Conservation (phyloP, 2,329 filamentous ascomycete species). For the Byssoonygena ceratinophila region DNA sequence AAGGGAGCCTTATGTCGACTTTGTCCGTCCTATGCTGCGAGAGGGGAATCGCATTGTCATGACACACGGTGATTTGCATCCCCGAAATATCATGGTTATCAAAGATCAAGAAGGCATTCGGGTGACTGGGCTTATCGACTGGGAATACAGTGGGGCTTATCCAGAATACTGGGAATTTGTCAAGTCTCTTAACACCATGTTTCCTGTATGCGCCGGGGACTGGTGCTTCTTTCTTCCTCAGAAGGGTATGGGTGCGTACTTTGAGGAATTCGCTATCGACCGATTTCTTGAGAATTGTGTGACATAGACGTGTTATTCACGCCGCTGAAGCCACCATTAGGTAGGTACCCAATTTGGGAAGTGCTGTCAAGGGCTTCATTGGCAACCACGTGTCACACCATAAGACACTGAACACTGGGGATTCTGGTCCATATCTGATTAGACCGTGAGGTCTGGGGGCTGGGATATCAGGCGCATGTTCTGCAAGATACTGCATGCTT, state of each 20-base stretch:
- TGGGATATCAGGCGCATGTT: constrained; percentile 21
- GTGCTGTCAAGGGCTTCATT: too few species aligned
- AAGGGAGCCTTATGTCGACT: constrained; percentile 11
- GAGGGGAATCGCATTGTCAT: constrained; percentile 14
- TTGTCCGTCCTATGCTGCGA: constrained; percentile 2
- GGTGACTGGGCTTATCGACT: constrained; percentile 20
- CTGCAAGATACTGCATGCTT: constrained; percentile 14
- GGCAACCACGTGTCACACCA: too few species aligned
- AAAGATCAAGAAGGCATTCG: constrained; percentile 10
- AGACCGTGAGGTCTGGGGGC: constrained; percentile 23
- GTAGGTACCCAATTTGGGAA: too few species aligned
- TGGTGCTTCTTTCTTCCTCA: constrained; percentile 14
- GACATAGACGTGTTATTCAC: too few species aligned
- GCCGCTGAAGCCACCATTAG: too few species aligned
- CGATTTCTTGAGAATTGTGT: constrained; percentile 13
- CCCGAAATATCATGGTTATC: constrained; percentile 20
- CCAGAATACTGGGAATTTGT: constrained; percentile 21
- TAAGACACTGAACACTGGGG: too few species aligned
- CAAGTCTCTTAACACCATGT: constrained; percentile 14
- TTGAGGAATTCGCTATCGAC: constrained; percentile 13
- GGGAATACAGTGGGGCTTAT: constrained; percentile 20
- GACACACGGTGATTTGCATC: too few species aligned
- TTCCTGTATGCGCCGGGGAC: constrained; percentile 9
- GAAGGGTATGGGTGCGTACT: constrained; percentile 13
- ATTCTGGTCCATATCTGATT: constrained; percentile 18